Conservation (phyloP, 805 yeast species). For the Maudiozyma barnettii region DNA sequence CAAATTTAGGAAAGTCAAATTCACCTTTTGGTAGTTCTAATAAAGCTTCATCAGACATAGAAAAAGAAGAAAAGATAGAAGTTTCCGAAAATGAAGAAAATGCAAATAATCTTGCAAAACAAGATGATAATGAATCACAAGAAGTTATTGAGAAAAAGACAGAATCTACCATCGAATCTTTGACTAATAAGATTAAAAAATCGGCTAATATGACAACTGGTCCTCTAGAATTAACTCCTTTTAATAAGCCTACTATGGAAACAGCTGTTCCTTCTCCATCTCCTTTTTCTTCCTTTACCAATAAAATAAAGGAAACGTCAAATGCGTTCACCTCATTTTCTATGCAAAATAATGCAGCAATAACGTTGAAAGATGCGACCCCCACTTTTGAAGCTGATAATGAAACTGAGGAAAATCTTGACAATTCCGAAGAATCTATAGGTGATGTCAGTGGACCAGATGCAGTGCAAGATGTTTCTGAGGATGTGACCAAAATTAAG, state of each 20-base stretch:
- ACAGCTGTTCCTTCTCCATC: conserved; percentile 5
- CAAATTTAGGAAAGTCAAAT: neutral
- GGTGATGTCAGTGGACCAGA: neutral
- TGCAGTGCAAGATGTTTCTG: neutral
- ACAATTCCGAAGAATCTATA: neutral
- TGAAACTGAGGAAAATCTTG: neutral
- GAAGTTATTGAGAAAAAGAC: neutral
- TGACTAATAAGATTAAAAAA: conserved; percentile 23
- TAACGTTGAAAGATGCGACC: neutral
- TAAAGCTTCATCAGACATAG: conserved; percentile 1
- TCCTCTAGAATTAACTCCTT: conserved; percentile 1
- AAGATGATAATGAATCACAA: neutral
- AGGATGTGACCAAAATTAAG: neutral
- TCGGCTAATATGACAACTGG: conserved; percentile 16
- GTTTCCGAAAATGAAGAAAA: neutral
- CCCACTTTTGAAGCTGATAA: neutral
- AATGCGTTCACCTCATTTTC: conserved; percentile 2
- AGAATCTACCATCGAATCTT: conserved; percentile 12
- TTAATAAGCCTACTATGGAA: neutral
- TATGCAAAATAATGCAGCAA: neutral
- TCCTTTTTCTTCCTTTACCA: conserved; percentile 21
- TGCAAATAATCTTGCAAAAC: neutral
- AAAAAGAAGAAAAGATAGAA: conserved; percentile 1
- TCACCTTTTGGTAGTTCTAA: neutral
- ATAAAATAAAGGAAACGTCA: conserved; percentile 12